These are phyloP conservation scores for Lactarius psammicola DNA, from an alignment of 768 basidiomycete species.

Conservation along the genomic window DNA sequence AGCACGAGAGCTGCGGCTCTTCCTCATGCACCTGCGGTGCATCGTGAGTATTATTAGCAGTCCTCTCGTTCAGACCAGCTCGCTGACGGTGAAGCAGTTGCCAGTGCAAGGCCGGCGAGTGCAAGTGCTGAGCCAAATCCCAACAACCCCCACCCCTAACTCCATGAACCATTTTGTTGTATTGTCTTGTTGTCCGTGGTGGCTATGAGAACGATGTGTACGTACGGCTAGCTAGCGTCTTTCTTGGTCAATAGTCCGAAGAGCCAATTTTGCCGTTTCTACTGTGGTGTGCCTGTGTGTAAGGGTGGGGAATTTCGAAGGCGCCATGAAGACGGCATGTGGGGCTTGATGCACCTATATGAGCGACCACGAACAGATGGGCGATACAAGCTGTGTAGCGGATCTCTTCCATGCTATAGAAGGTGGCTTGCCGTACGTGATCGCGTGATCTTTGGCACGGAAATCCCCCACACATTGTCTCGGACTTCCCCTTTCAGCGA, in stretches of 20 bases:
- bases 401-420: no score
- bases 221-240: not conserved
- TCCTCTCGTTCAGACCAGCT: not conserved
- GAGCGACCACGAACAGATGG: no score
- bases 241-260: no score
- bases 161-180: not conserved
- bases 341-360: no score
- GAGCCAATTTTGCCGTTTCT: no score
- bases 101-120: not conserved
- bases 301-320: not conserved
- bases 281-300: not conserved
- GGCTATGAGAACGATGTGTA: not conserved
- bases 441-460: no score
- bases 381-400: not conserved
- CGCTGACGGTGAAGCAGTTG: not conserved
- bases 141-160: not conserved
- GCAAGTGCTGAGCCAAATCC: slow-evolving; percentile 10
- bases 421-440: no score
- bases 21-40: not conserved
- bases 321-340: no score
- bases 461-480: no score
- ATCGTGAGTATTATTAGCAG: not conserved
- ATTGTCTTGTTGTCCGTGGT: not conserved
- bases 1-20: not conserved
- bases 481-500: no score